These are phyloP conservation scores for Fraxinus excelsior DNA, from an alignment of 257 asterid genomes.

Conservation along the genomic window DNA sequence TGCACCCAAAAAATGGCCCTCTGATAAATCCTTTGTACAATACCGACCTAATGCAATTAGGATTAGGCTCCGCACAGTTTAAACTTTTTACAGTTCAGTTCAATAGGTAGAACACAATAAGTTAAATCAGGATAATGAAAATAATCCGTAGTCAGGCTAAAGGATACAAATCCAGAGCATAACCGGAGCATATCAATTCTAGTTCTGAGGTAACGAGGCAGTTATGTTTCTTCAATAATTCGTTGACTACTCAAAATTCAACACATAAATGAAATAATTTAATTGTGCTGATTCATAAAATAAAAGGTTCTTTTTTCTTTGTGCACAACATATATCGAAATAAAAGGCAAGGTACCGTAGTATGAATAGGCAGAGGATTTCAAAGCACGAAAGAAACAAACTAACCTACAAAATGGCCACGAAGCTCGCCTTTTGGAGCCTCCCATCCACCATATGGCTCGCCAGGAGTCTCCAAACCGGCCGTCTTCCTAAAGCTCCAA, in stretches of 20 bases:
- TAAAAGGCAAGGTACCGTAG: background rate
- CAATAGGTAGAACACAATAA: background rate
- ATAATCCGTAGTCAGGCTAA: background rate
- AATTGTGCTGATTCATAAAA: background rate
- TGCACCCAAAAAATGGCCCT: background rate
- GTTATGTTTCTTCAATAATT: background rate
- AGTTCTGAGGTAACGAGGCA: background rate
- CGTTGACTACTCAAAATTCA: background rate
- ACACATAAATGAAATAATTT: background rate
- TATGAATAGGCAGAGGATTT: background rate
- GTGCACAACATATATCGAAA: background rate
- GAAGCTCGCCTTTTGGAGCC: constrained; percentile 58
- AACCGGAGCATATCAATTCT: background rate
- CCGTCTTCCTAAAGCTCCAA: constrained; percentile 87
- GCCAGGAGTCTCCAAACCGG: constrained; percentile 68
- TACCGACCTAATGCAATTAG: background rate
- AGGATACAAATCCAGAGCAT: background rate
- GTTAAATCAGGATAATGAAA: background rate
- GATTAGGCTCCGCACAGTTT: background rate
- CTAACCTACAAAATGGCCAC: constrained; percentile 96
- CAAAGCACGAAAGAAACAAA: background rate
- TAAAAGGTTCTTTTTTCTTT: background rate
- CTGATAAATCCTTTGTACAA: no score
- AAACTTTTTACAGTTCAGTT: background rate
- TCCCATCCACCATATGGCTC: constrained; percentile 95